A percentile compares a stretch with the other conserved stretches of the same genome.
Conservation (phyloP, 208 protist genomes). For the Polymyxa betae region DNA sequence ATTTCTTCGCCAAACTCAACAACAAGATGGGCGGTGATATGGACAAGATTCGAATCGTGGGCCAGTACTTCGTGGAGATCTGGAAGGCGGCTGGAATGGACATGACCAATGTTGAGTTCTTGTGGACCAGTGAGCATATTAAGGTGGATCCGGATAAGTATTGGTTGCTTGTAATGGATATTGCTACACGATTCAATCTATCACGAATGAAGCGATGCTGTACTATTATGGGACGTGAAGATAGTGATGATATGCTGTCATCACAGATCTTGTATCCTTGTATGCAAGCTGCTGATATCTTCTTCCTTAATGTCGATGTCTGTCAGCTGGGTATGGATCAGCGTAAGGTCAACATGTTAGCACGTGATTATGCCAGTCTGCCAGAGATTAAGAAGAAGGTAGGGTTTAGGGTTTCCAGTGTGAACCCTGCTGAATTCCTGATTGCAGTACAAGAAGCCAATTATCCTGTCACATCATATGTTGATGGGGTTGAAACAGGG, state of each 20-base stretch:
- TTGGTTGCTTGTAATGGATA: slow-evolving; percentile 91
- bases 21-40: slow-evolving; percentile 98
- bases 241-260: slow-evolving; percentile 88
- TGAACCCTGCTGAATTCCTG: background rate
- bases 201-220: slow-evolving; percentile 95
- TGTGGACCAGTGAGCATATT: slow-evolving; percentile 96
- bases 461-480: slow-evolving; percentile 93
- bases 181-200: slow-evolving; percentile 83
- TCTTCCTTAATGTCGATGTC: slow-evolving; percentile 97
- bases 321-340: slow-evolving; percentile 99
- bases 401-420: background rate
- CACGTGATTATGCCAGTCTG: slow-evolving; percentile 95
- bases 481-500: slow-evolving; percentile 66
- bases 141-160: slow-evolving; percentile 88
- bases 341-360: slow-evolving; percentile 99
- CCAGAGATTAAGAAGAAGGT: slow-evolving; percentile 75
- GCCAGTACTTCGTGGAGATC: slow-evolving; percentile 73
- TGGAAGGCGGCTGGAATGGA: slow-evolving; percentile 98
- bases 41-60: slow-evolving; percentile 93
- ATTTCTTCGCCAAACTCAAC: slow-evolving; percentile 99
- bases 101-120: slow-evolving; percentile 91
- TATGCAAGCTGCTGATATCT: slow-evolving; percentile 96
- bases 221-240: slow-evolving; percentile 97
- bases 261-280: slow-evolving; percentile 98
- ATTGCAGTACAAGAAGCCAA: slow-evolving; percentile 78